Base-by-base conservation (phyloP, 345 rosid species). In the Pugionium cornutum region DNA sequence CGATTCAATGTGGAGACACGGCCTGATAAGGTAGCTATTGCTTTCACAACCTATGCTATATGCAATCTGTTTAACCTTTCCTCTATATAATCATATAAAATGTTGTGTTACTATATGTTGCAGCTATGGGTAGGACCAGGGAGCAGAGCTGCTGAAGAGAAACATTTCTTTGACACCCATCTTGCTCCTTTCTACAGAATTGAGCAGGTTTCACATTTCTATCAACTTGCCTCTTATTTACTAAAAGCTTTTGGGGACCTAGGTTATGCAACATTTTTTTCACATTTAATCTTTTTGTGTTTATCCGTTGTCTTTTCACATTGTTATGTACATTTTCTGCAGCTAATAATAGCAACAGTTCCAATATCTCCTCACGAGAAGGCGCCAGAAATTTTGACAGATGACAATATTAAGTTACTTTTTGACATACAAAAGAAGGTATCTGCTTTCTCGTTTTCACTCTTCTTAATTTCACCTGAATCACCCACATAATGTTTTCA, bases 81-180 rank as follows among this genome's bases (percentile, higher is more conserved):
- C 2, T 6, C 37, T 53, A 9, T 31, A 27, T 18, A 7, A n/a
- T 51, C 45, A 46, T 48, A 46, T 29, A 52, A 32, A 5, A 2
- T 43, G 56, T 58, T 30, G 0, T 37, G 1, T 37, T 67, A 67
- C 37, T 40, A 56, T 64, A 45, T 66, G 30, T 48, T 82, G 76
- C 86, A 94, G 99, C 84, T 94, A 60, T 94, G 99, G 99, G 99
- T 94, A 57, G 97, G 96, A 45, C 84, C 90, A 60, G 92, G 99
- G 66, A 94, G 99, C 75, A 88, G 72, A 83, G 97, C 88, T 77
- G 95, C 96, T 7, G 88, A 80, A 77, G 95, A 94, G 83, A 94
- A 94, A 72, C 80, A 46, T 29, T 94, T 85, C 80, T 94, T 94
- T 72, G 96, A 94, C 81, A 83, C 69, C 68, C 96, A 86, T 68